Base-by-base conservation (phyloP, 257 asterid species). In the Nicotiana benthamiana region DNA sequence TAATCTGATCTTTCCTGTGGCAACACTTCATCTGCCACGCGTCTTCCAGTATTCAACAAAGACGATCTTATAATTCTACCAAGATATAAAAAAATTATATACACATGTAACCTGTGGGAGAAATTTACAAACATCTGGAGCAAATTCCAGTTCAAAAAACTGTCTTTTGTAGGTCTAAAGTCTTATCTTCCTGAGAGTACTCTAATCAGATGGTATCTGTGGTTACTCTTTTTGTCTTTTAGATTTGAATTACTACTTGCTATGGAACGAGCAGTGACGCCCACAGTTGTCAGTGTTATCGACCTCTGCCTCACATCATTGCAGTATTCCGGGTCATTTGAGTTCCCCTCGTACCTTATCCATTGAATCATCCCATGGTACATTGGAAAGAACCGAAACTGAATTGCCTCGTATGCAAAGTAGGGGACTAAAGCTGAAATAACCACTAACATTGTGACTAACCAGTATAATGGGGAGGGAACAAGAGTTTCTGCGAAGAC, bases 301-400 rank as follows among this genome's bases (percentile, higher is more conserved):
- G 98, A 95, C 72, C 97, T 91, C 84, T 94, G 93, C 65, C 98
- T 84, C 79, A 92, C 91, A 86, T 88, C 72, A 13, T 86, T 80
- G 81, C 97, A 91, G 67, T 83, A 93, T 36, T 87, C 97, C 0
- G 93, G 94, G 61, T 92, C 98, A 27, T 93, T 95, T 0, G 83
- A 40, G 8, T 81, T 84, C 0, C 98, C 97, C 90, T 96, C 96
- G 22, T 90, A 63, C 84, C 97, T 86, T 27, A 91, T 89, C 99
- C 97, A 94, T 82, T 96, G 99, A 67, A 96, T 90, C 97, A 90
- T 92, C 15, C 91, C 94, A 61, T 96, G 98, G 87, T 92, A 92
- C 92, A 81, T 85, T 18, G 92, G 92, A 79, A 87, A 89, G 80
- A 89, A 89, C 17, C 88, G 67, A 77, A 75, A 82, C 79, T 87